Evolutionary conservation across 164 flowering plant species (phyloP), one percentile per base, ranked within the genome.

Genomic region (Magnolia officinalis): DNA sequence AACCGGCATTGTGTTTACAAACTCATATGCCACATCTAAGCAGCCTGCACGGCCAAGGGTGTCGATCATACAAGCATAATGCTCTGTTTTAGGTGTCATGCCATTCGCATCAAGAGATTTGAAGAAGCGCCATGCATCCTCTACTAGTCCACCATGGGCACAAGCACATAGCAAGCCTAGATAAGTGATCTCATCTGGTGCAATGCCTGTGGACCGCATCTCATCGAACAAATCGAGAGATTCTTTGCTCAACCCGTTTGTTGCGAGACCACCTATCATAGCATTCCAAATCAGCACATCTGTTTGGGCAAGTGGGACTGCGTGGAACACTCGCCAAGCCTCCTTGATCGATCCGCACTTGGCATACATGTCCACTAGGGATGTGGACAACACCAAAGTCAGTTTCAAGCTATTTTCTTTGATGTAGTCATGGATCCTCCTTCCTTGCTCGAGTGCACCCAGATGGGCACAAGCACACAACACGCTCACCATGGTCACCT

Each of bases 51-150:
- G 90, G 2, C 92, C 83, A 7, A 95, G 75, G 67, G 83, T 91
- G 84, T 93, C 97, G 7, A 92, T 87, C 96, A 95, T 87, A 80
- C 95, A 91, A 70, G 97, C 95, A 80, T 88, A 93, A 71, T 92
- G 98, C 85, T 95, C 97, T 19, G 76, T 76, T 81, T 83, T 95
- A 24, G 91, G 92, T 2, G 67, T 74, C 91, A 89, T 84, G 23
- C 93, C 88, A 50, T 80, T 79, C 68, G 45, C 75, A 2, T 55
- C 52, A 21, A 94, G 88, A 45, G 81, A 74, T 19, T 88, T 81
- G 64, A 91, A 89, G 81, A 91, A 87, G 52, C 63, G 8, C 92
- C 90, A 86, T 61, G 94, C 97, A 83, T 92, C 86, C 55, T 83
- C 80, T 2, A 92, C 92, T n/a, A 91, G 75, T 31, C 97, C 98